Evolutionary conservation across 1,284 basidiomycete genomes (phyloP), one percentile per base, ranked within the genome.

Genomic region (Stereum hirsutum): DNA sequence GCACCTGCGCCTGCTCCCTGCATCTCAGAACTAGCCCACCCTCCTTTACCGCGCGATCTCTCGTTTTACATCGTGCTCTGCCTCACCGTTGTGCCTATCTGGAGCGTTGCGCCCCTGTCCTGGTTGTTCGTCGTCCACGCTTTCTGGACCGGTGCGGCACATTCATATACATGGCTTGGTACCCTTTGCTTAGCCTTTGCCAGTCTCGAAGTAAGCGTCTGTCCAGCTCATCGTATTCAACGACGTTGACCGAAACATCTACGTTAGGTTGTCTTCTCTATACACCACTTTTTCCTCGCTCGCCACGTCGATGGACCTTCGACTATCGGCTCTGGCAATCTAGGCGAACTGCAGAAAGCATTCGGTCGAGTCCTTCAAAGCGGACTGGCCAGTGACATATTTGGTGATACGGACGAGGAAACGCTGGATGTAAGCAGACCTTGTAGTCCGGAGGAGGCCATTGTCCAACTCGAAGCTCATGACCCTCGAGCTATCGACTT

Each of bases 401-500:
- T 69, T 26, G 65, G 75, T 41, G 68, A 68, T 10, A 68, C 64
- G 43, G 75, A 83, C 47, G 72, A 78, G 45, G 80, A 80, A 54
- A 66, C 73, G 11, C 61, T 72, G 14, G 63, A 70, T 35, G 56
- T 60, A 15, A 63, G 66, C 38, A 64, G 77, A 40, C 78, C 81
- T 31, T 73, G 70, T 28, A 81, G 76, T 55, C 79, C 81, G 4
- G 72, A 68, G 7, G 80, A 85, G 57, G 53, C 63, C 8, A 72
- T 86, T 37, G 64, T 64, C 4, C 68, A 68, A 43, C 66, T 89
- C 12, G 72, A 74, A 25, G 62, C 59, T 31, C 60, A 77, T 46
- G 89, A 91, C 55, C 80, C 78, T 6, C 74, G 85, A 12, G 86
- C 87, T 0, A 60, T 82, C 32, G 87, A 89, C 52, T 90, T 89